Conservation (phyloP, 2,329 filamentous ascomycete species). For the Fusarium anguioides region DNA sequence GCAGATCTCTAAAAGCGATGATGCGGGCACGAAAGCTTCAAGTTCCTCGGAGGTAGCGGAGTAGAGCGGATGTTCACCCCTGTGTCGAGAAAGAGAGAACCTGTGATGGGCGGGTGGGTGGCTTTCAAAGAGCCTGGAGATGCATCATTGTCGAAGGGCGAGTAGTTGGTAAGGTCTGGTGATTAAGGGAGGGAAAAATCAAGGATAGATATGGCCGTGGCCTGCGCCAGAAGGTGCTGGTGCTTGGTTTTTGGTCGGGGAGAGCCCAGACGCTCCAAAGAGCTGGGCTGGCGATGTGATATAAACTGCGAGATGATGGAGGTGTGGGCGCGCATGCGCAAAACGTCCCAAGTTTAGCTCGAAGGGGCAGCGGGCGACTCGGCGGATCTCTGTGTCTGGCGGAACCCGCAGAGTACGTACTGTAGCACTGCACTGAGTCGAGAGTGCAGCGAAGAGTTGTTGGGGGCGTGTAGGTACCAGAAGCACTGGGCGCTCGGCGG, state of each 20-base stretch:
- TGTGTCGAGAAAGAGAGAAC: slow-evolving; percentile 44
- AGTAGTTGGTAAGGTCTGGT: slow-evolving; percentile 17
- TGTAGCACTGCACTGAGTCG: slow-evolving; percentile 8
- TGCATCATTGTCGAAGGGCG: slow-evolving; percentile 40
- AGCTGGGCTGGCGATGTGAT: slow-evolving; percentile 46
- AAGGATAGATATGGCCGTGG: slow-evolving; percentile 27
- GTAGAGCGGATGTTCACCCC: slow-evolving; percentile 40
- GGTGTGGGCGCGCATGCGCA: slow-evolving; percentile 45
- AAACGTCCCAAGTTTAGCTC: slow-evolving; percentile 44
- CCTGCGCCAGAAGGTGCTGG: slow-evolving; percentile 40
- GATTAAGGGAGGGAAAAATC: slow-evolving; percentile 5
- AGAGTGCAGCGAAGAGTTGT: slow-evolving; percentile 22
- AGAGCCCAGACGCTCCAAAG: slow-evolving; percentile 40
- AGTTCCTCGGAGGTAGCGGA: slow-evolving; percentile 37
- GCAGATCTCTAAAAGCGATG: slow-evolving; percentile 24
- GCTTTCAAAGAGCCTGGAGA: slow-evolving; percentile 43
- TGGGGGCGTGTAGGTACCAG: slow-evolving; percentile 36
- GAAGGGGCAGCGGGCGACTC: slow-evolving; percentile 41
- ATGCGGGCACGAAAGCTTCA: slow-evolving; percentile 27
- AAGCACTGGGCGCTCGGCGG: slow-evolving; percentile 38
- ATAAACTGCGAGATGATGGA: slow-evolving; percentile 44
- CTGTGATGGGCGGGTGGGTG: slow-evolving; percentile 43
- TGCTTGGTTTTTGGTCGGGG: slow-evolving; percentile 39
- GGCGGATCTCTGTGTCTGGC: slow-evolving; percentile 38
- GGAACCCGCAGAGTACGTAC: slow-evolving; percentile 30